Conservation (phyloP, 2,329 filamentous ascomycete genomes). For the Diaporthe destruens region DNA sequence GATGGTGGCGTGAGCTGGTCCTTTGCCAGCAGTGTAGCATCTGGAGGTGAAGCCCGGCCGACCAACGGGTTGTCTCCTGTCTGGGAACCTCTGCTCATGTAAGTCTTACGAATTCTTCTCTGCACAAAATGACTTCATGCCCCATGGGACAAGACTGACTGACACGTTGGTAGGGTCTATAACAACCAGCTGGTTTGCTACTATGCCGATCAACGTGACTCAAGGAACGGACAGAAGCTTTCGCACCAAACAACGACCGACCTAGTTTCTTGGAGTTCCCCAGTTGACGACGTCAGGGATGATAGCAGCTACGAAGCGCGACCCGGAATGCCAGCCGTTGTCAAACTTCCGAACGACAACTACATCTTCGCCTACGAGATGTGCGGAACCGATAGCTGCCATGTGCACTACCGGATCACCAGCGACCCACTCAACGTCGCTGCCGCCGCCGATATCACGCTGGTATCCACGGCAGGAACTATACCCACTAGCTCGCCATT, state of each 20-base stretch:
- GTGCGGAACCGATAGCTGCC: constrained; percentile 49
- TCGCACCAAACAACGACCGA: constrained; percentile 73
- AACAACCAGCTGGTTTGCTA: constrained; percentile 72
- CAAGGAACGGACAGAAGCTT: constrained; percentile 76
- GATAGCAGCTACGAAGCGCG: constrained; percentile 68
- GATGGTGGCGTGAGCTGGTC: constrained; percentile 74
- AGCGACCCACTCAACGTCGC: constrained; percentile 55
- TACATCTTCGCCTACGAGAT: constrained; percentile 75
- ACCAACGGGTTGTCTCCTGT: constrained; percentile 76
- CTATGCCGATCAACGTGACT: constrained; percentile 79
- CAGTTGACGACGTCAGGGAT: constrained; percentile 73
- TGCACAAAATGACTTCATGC: background rate
- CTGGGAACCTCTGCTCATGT: constrained; percentile 78
- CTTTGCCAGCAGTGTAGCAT: constrained; percentile 75
- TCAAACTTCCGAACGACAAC: constrained; percentile 67
- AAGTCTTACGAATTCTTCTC: background rate
- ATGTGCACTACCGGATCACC: constrained; percentile 60
- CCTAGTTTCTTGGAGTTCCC: constrained; percentile 68
- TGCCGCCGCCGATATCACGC: constrained; percentile 50
- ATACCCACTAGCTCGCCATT: constrained; percentile 57
- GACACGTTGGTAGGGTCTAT: constrained; percentile 51
- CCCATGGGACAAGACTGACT: background rate
- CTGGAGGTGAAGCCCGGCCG: constrained; percentile 70
- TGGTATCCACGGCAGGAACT: constrained; percentile 48
- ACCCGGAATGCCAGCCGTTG: constrained; percentile 76